Evolutionary conservation across 169 alveolate genomes (phyloP).

Genomic region (Eimeria necatrix): DNA sequence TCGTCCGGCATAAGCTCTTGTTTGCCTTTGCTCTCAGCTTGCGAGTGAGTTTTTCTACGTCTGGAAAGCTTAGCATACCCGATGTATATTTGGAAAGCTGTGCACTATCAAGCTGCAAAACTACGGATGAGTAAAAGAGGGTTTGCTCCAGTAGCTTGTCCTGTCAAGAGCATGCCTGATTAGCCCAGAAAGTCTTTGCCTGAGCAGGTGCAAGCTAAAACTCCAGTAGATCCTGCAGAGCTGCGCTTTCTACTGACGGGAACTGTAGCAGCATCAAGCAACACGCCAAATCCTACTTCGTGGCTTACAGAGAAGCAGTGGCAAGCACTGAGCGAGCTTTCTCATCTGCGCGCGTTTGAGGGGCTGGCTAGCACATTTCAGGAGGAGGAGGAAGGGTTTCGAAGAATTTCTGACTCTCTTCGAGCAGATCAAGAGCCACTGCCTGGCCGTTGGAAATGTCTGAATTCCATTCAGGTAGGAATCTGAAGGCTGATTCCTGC

Average conservation of each 20-base stretch:
- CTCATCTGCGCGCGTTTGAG: conserved; percentile 88
- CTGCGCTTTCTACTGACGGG: conserved; percentile 97
- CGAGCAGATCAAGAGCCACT: conserved; percentile 93
- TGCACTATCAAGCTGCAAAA: neutral
- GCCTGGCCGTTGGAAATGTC: conserved; percentile 94
- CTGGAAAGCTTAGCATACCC: neutral
- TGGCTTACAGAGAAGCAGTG: conserved; percentile 96
- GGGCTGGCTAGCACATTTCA: conserved; percentile 92
- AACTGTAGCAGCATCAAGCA: conserved; percentile 91
- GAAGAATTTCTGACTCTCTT: conserved; percentile 90
- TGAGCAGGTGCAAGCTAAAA: conserved; percentile 75
- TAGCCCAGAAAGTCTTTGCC: neutral
- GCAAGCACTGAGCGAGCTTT: conserved; percentile 93
- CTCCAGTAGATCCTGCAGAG: conserved; percentile 89
- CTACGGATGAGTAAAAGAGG: neutral
- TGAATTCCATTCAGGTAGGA: conserved; percentile 79
- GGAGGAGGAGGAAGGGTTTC: conserved; percentile 88
- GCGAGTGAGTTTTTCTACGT: conserved; percentile 24
- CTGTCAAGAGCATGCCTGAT: neutral
- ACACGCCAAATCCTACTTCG: conserved; percentile 90
- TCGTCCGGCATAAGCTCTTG: conserved; percentile 93
- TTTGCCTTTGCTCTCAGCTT: conserved; percentile 93
- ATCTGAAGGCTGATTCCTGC: conserved; percentile 79
- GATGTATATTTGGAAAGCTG: neutral
- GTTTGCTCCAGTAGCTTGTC: neutral